Evolutionary conservation across 768 basidiomycete genomes (phyloP).

Genomic region (Phlebiopsis flavidoalba): DNA sequence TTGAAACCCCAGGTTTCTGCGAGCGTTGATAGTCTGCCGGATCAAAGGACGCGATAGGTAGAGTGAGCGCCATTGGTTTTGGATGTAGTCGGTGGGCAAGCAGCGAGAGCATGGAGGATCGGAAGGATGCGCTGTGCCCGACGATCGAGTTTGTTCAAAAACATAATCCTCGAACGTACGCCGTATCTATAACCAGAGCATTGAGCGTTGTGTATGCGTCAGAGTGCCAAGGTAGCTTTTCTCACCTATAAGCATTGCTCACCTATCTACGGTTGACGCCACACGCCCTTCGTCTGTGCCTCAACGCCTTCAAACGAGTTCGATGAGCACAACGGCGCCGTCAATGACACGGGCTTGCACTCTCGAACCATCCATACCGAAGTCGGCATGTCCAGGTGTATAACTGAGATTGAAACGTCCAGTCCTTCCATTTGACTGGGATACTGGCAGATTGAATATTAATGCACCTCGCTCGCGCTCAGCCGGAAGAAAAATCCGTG

Average conservation of each 20-base stretch:
- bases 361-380: constrained; percentile 97
- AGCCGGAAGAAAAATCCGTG: constrained; percentile 84
- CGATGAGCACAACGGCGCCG: constrained; percentile 82
- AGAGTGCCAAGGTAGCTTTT: background rate
- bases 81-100: constrained; percentile 72
- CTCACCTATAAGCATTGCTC: constrained; percentile 34
- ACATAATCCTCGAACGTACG: constrained; percentile 74
- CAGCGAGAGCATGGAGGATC: constrained; percentile 64
- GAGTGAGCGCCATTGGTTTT: constrained; percentile 60
- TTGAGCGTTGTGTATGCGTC: background rate
- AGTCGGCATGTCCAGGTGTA: constrained; percentile 90
- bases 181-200: constrained; percentile 51
- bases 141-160: constrained; percentile 87
- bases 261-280: constrained; percentile 86
- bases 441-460: constrained; percentile 92
- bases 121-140: constrained; percentile 81
- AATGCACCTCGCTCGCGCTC: constrained; percentile 87
- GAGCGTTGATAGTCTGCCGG: constrained; percentile 53
- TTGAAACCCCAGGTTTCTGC: constrained; percentile 84
- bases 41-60: constrained; percentile 78
- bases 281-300: constrained; percentile 85
- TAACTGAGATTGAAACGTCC: constrained; percentile 87
- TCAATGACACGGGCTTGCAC: constrained; percentile 88
- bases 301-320: constrained; percentile 92
- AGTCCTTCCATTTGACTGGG: constrained; percentile 79